phyloP scores from a whole-genome alignment of 2,329 filamentous ascomycete genomes.

The Nothophaeocryptopus gaeumannii region DNA sequence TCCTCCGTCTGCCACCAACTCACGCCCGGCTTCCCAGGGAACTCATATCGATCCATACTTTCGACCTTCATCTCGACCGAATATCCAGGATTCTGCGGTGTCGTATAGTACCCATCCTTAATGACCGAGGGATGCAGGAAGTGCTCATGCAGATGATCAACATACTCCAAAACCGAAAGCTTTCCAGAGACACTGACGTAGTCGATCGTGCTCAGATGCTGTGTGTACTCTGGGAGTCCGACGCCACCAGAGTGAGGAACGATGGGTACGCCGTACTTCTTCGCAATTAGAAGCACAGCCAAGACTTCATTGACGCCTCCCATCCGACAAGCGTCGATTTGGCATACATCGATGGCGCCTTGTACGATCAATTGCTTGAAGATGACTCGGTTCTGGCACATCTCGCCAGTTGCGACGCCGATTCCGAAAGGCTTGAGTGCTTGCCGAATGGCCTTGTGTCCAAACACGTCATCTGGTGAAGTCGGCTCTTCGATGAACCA shows the following conservation, averaged over 20 bases:
- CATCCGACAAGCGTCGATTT: constrained; percentile 85
- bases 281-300: constrained; percentile 82
- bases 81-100: constrained; percentile 78
- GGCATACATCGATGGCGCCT: constrained; percentile 80
- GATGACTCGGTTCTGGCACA: constrained; percentile 91
- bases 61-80: constrained; percentile 90
- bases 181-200: constrained; percentile 84
- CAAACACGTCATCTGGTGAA: constrained; percentile 82
- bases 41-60: constrained; percentile 77
- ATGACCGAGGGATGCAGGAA: constrained; percentile 79
- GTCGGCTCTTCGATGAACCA: constrained; percentile 91
- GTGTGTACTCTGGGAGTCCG: constrained; percentile 88
- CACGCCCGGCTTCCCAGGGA: constrained; percentile 71
- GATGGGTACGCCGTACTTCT: constrained; percentile 74
- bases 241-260: constrained; percentile 89
- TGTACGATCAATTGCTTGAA: constrained; percentile 86
- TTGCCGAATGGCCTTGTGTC: constrained; percentile 79
- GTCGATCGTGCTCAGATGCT: constrained; percentile 88
- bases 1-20: constrained; percentile 85
- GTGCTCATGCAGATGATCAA: constrained; percentile 91
- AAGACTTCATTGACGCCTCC: constrained; percentile 90
- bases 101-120: constrained; percentile 82
- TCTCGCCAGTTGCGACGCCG: constrained; percentile 86
- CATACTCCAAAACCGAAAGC: constrained; percentile 76
- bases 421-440: constrained; percentile 72